Base-by-base conservation (phyloP, 371 early-diverging fungal species). In the Lichtheimia ornata region DNA sequence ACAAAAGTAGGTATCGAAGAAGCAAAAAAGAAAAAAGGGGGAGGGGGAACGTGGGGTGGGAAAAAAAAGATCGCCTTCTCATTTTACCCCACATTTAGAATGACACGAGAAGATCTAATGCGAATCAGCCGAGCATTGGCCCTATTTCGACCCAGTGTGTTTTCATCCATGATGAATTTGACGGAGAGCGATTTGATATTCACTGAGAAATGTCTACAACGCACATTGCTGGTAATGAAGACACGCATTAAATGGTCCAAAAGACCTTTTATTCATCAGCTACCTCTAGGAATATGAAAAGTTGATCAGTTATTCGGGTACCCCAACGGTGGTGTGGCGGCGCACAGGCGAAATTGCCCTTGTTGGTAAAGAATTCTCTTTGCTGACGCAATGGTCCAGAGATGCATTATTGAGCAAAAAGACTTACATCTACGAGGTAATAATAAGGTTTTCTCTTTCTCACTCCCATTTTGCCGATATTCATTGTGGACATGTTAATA, bases 301-400 rank as follows among this genome's bases (percentile, higher is more conserved):
- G 66, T 76, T 95, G 45, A 91, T 95, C 53, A 85, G 88, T 14
- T 92, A 88, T 53, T 91, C 94, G 13, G 97, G 95, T 35, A 95
- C 97, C 14, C 97, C 97, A 3, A 94, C 94, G 2, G 95, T 92
- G 3, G 90, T 96, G 20, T 96, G 97, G 95, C 86, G 97, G 45
- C 85, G 94, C 9, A 92, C 95, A 4, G 97, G 97, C 42, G 94
- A 94, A 73, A 90, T 96, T 41, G 90, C 88, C 1, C 67, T 94
- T 50, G 94, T 94, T 5, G 95, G 97, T 52, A 94, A 94, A 67
- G 95, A 95, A 70, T 96, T 96, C 71, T 89, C 90, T 4, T 74
- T 94, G 28, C 66, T 96, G 71, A 95, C 95, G 2, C 87, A 88
- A 60, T 95, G 96, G 97, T 71, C 86, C 47, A 86, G 84, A 30